Conservation (phyloP, 148 eudicot genomes). For the Dianthus caryophyllus region DNA sequence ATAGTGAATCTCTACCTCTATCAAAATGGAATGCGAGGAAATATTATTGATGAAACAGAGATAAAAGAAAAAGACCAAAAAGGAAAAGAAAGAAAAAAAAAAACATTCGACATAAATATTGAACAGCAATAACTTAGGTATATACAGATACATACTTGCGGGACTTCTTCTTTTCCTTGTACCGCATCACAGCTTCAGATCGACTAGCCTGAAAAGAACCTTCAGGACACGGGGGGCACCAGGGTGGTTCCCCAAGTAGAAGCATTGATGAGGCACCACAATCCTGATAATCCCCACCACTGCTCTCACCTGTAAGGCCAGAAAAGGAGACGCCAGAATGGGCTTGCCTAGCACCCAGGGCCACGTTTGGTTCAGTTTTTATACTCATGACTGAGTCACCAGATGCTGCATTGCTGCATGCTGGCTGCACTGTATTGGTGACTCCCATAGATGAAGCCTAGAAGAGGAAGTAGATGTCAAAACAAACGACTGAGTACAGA, state of each 20-base stretch:
- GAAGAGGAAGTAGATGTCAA: conserved; percentile 10
- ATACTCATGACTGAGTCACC: conserved; percentile 50
- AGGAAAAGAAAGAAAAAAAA: too few relatives aligned
- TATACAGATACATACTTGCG: conserved; percentile 65
- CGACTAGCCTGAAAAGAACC: conserved; percentile 46
- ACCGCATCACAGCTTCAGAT: conserved; percentile 80
- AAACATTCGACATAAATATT: not conserved
- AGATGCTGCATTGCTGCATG: conserved; percentile 56
- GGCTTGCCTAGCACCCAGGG: conserved; percentile 45
- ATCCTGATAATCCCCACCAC: conserved; percentile 80
- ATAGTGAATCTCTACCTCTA: too few relatives aligned
- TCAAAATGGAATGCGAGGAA: not conserved
- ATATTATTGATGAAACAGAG: not conserved
- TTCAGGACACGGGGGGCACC: conserved; percentile 57
- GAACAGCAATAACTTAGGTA: not conserved
- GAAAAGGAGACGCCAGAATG: conserved; percentile 66
- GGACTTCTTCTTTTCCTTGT: conserved; percentile 88
- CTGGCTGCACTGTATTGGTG: conserved; percentile 33
- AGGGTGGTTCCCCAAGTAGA: conserved; percentile 78
- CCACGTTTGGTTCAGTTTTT: conserved; percentile 54
- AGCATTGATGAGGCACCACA: conserved; percentile 76
- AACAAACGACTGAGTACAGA: too few relatives aligned
- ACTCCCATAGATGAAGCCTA: conserved; percentile 35
- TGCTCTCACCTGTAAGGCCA: conserved; percentile 66
- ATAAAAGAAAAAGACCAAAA: too few relatives aligned